Base-by-base conservation (phyloP, 257 asterid species). In the Linderniella brevidens region DNA sequence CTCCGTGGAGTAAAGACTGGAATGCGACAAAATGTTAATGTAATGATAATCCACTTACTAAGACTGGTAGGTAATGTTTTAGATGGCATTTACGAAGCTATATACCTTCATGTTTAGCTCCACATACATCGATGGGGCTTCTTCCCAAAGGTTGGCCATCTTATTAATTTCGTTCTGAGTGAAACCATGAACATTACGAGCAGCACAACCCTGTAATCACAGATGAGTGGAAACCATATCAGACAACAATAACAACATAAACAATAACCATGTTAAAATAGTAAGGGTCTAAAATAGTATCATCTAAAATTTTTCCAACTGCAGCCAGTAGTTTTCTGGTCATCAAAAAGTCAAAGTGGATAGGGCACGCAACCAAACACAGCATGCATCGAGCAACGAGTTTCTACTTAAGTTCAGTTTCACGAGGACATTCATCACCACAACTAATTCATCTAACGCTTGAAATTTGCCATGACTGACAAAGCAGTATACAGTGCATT, bases 101-200 rank as follows among this genome's bases (percentile, higher is more conserved):
- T 35, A 41, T 55, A 88, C 98, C 96, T 72, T 90, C 68, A 73
- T 58, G 49, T 90, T 94, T 36, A 90, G 76, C 66, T 76, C 81
- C 77, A 79, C 55, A 69, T 90, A 90, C 55, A 85, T 54, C 52
- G 86, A 54, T 43, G 98, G 85, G 53, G 96, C 77, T 41, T 85
- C 96, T 65, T 90, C 98, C 98, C 98, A 90, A 57, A 64, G 76
- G 29, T 55, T 62, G 64, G 93, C 87, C 98, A 85, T 84, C 78
- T 73, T 71, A 41, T 63, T 79, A 56, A 90, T 66, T 60, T 71
- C 94, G 43, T 59, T 69, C 65, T 58, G 82, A 35, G 72, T 64
- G 65, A 90, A 90, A 52, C 94, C 85, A 60, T 90, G 98, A 59
- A 90, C 87, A 73, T 90, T 90, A 68, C 96, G 70, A 46, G 93